phyloP scores from a whole-genome alignment of 1,284 basidiomycete genomes.

The Apiotrichum siamense region DNA sequence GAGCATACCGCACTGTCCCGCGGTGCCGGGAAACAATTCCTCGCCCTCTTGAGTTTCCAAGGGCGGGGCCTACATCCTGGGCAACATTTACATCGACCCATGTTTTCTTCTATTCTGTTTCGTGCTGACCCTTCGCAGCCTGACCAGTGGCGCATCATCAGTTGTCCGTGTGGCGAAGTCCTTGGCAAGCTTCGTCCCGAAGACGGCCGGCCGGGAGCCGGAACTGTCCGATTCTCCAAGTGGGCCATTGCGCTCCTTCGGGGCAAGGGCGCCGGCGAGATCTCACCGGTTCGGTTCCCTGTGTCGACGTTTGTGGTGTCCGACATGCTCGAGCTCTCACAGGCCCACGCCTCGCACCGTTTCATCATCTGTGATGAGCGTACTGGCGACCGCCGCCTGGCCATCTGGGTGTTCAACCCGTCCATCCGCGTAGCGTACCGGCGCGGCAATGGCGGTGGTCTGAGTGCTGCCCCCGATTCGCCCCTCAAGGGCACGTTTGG shows the following conservation, averaged over 20 bases:
- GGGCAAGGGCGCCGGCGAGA: conserved; percentile 50
- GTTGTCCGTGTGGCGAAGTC: conserved; percentile 70
- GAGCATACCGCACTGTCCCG: conserved; percentile 38
- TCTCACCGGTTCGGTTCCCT: conserved; percentile 56
- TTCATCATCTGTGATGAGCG: conserved; percentile 79
- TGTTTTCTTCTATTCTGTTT: conserved; percentile 3
- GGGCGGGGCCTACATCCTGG: conserved; percentile 78
- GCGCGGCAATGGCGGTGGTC: not conserved
- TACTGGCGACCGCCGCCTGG: conserved; percentile 65
- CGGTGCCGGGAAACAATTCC: conserved; percentile 61
- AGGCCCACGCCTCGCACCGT: conserved; percentile 81
- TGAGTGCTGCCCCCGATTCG: not conserved
- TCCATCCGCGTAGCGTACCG: conserved; percentile 66
- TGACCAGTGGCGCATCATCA: conserved; percentile 60
- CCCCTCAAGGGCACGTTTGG: not conserved
- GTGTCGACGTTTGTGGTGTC: conserved; percentile 75
- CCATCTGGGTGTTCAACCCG: conserved; percentile 89
- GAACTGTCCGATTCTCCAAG: conserved; percentile 59
- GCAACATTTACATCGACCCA: conserved; percentile 51
- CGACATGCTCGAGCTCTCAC: conserved; percentile 78
- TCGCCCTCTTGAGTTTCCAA: conserved; percentile 51
- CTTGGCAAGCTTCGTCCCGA: conserved; percentile 58
- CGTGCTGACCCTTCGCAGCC: conserved; percentile 30
- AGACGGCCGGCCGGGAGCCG: conserved; percentile 39
- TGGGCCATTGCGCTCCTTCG: conserved; percentile 71